phyloP scores from a whole-genome alignment of 352 stramenopile species.

The Phytopythium montanum region DNA sequence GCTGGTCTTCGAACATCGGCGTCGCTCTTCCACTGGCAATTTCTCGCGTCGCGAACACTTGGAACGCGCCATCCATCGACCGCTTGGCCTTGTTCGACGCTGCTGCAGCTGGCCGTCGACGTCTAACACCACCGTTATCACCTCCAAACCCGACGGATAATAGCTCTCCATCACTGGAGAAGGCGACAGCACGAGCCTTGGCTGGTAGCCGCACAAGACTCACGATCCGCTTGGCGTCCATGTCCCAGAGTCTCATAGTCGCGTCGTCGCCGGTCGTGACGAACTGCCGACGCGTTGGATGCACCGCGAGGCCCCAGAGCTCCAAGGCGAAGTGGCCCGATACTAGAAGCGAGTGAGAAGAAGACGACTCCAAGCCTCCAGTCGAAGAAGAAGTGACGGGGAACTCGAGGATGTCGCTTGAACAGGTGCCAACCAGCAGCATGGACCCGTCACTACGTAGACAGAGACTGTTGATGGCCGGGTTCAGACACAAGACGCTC shows the following conservation, averaged over 20 bases:
- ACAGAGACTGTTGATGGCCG: slow-evolving; percentile 39
- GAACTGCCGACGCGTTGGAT: slow-evolving; percentile 63
- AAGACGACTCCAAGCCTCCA: slow-evolving; percentile 28
- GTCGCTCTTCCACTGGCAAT: not conserved
- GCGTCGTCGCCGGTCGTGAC: slow-evolving; percentile 77
- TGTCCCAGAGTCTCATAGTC: slow-evolving; percentile 83
- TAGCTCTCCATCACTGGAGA: slow-evolving; percentile 82
- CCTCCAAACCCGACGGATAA: slow-evolving; percentile 81
- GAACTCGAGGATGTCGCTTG: slow-evolving; percentile 86
- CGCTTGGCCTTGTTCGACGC: slow-evolving; percentile 12
- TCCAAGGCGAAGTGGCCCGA: slow-evolving; percentile 69
- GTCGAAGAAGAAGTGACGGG: slow-evolving; percentile 21
- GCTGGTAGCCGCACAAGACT: slow-evolving; percentile 26
- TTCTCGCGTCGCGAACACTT: slow-evolving; percentile 25
- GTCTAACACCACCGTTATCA: slow-evolving; percentile 43
- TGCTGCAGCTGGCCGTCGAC: slow-evolving; percentile 13
- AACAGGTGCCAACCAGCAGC: slow-evolving; percentile 80
- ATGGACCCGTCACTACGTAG: slow-evolving; percentile 39
- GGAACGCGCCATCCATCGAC: slow-evolving; percentile 47
- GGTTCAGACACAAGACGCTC: slow-evolving; percentile 17
- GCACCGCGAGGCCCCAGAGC: slow-evolving; percentile 77
- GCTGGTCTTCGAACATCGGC: slow-evolving; percentile 50
- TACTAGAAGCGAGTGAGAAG: slow-evolving; percentile 36
- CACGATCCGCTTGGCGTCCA: slow-evolving; percentile 48
- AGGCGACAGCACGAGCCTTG: slow-evolving; percentile 77